phyloP scores from a whole-genome alignment of 345 rosid genomes.

The Pugionium dolabratum region DNA sequence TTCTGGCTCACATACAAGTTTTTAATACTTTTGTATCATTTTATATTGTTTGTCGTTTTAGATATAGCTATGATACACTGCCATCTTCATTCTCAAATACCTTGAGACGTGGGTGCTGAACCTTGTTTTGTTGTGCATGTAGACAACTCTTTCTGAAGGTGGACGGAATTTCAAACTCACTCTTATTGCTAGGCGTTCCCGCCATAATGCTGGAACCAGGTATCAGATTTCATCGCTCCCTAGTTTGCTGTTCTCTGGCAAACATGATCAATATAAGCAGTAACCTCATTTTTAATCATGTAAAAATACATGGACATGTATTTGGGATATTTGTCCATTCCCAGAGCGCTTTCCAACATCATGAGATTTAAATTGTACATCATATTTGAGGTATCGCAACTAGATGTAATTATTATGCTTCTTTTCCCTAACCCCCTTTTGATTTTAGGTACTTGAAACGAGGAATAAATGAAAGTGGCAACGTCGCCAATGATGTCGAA shows the following conservation, averaged over 20 bases:
- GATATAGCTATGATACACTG: conserved; percentile 12
- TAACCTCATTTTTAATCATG: neutral
- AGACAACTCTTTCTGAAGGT: conserved; percentile 71
- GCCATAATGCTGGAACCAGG: conserved; percentile 98
- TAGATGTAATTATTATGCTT: neutral
- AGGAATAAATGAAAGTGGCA: conserved; percentile 93
- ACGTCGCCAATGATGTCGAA: conserved; percentile 98
- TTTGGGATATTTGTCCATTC: conserved; percentile 7
- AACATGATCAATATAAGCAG: conserved; percentile 1
- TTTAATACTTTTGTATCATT: neutral
- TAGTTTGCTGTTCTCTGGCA: conserved; percentile 9
- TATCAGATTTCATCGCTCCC: conserved; percentile 36
- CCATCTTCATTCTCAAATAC: conserved; percentile 9
- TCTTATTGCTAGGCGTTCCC: conserved; percentile 96
- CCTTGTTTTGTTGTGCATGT: conserved; percentile 37
- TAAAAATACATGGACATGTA: neutral
- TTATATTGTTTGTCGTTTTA: neutral
- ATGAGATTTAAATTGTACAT: conserved; percentile 4
- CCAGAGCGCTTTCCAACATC: neutral
- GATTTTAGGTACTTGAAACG: conserved; percentile 84
- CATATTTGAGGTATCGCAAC: neutral
- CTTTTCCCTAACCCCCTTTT: conserved; percentile 16
- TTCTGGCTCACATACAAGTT: no score
- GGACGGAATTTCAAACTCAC: conserved; percentile 82
- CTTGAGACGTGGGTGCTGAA: conserved; percentile 23